Conservation (phyloP, 495 filamentous ascomycete species). For the Talaromyces proteolyticus region DNA sequence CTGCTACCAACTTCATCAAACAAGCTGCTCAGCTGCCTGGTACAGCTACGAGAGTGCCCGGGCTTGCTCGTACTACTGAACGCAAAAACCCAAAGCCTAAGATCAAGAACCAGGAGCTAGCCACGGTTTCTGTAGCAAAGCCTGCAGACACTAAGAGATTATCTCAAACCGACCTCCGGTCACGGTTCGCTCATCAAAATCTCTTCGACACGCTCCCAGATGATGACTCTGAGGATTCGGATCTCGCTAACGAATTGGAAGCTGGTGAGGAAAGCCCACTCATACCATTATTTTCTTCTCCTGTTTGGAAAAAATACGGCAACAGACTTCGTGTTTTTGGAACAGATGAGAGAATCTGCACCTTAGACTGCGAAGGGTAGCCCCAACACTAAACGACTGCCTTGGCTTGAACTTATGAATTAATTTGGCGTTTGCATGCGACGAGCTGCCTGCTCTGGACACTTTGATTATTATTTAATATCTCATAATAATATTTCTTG, state of each 20-base stretch:
- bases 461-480: too few relatives aligned
- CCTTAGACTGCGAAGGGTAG: conserved; percentile 19
- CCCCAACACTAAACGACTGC: too few relatives aligned
- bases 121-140: background rate
- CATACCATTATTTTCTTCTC: conserved; percentile 42
- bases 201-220: background rate
- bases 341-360: conserved; percentile 49
- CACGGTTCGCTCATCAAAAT: conserved; percentile 1
- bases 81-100: too few relatives aligned
- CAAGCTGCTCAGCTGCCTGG: conserved; percentile 47
- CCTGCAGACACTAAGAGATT: background rate
- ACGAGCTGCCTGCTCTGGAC: too few relatives aligned
- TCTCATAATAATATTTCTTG: too few relatives aligned
- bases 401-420: too few relatives aligned
- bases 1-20: conserved; percentile 59
- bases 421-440: too few relatives aligned
- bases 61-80: too few relatives aligned
- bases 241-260: background rate
- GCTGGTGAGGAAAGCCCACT: conserved; percentile 14
- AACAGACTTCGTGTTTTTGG: conserved; percentile 65
- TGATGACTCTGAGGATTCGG: conserved; percentile 1
- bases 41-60: too few relatives aligned
- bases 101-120: too few relatives aligned
- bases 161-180: background rate
- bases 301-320: conserved; percentile 57